Evolutionary conservation across 108 stramenopile genomes (phyloP).

Genomic region (Nitzschia inconspicua): DNA sequence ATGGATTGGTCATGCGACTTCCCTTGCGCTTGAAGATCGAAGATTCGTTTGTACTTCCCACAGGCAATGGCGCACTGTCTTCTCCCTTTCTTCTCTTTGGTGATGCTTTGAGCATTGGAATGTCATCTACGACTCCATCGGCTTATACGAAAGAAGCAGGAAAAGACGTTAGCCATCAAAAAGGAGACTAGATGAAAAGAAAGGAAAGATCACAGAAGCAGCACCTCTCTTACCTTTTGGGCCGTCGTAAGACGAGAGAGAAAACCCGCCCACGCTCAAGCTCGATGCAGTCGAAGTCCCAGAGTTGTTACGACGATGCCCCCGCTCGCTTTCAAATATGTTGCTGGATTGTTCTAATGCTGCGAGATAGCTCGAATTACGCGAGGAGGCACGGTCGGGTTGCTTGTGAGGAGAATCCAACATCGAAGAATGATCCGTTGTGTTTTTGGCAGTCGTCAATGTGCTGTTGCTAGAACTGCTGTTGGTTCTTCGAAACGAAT

Average conservation of each 20-base stretch:
- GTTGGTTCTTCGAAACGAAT: slow-evolving; percentile 50
- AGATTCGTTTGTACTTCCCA: slow-evolving; percentile 22
- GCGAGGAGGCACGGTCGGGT: slow-evolving; percentile 15
- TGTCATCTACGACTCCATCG: slow-evolving; percentile 5
- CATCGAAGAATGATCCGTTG: slow-evolving; percentile 21
- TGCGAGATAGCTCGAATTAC: not conserved
- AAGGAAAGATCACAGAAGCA: not conserved
- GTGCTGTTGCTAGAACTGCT: slow-evolving; percentile 41
- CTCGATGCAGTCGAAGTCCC: slow-evolving; percentile 47
- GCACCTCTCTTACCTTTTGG: slow-evolving; percentile 29
- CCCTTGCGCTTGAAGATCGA: slow-evolving; percentile 25
- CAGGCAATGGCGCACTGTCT: slow-evolving; percentile 18
- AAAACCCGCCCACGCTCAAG: slow-evolving; percentile 48
- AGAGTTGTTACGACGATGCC: slow-evolving; percentile 13
- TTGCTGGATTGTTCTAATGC: slow-evolving; percentile 5
- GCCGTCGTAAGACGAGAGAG: slow-evolving; percentile 40
- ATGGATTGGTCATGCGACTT: slow-evolving; percentile 12
- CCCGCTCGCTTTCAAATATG: slow-evolving; percentile 25
- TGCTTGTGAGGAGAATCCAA: slow-evolving; percentile 36
- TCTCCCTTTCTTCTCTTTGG: slow-evolving; percentile 44
- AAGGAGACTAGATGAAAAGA: slow-evolving; percentile 6
- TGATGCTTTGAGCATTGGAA: slow-evolving; percentile 34
- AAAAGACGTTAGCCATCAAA: not conserved
- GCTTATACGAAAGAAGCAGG: not conserved
- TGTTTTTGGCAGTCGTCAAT: slow-evolving; percentile 38